Base-by-base conservation (phyloP, 2,329 filamentous ascomycete species). In the Coniochaeta pulveracea region DNA sequence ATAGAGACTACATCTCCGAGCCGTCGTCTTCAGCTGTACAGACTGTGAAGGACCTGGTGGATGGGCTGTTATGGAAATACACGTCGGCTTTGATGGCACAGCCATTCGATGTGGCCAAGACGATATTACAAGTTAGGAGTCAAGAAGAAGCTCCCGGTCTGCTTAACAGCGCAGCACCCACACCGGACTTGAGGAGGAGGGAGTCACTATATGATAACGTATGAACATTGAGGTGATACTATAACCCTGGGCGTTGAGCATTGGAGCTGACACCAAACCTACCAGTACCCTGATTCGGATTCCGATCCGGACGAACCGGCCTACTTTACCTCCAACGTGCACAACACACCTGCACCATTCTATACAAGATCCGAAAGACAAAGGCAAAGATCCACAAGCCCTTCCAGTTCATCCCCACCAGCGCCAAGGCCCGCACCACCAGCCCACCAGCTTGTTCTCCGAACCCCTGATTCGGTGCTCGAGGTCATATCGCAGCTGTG, bases 71-170 rank as follows among this genome's bases (percentile, higher is more conserved):
- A 55, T 93, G 88, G 78, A 89, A 91, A 52, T 98, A 98, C 60
- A 81, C 80, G 10, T 85, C 80, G 37, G 79, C 94, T 16, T 58
- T 96, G 49, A 78, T 94, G 52, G 82, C 85, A 34, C 91, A 98
- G 59, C 91, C 91, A 10, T 96, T 98, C 55, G 91, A 96, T 64
- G 88, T 95, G 37, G 86, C 89, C 50, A 96, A 95, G 69, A 91
- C 80, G 10, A 74, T 96, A 36, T 61, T 98, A 46, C 91, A 98
- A 59, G 76, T 86, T 33, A 75, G 69, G 43, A 60, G 56, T 40
- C 72, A 77, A 46, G 69, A 71, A 43, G 64, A 64, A 34, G 46
- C 60, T 22, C 63, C 18, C n/a, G n/a, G 61, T 29, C 50, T 50
- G 1, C 37, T 58, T 43, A 10, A 41, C 46, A 6, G 44, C 22